phyloP scores from a whole-genome alignment of 148 eudicot genomes.

The Linanthus parryae region DNA sequence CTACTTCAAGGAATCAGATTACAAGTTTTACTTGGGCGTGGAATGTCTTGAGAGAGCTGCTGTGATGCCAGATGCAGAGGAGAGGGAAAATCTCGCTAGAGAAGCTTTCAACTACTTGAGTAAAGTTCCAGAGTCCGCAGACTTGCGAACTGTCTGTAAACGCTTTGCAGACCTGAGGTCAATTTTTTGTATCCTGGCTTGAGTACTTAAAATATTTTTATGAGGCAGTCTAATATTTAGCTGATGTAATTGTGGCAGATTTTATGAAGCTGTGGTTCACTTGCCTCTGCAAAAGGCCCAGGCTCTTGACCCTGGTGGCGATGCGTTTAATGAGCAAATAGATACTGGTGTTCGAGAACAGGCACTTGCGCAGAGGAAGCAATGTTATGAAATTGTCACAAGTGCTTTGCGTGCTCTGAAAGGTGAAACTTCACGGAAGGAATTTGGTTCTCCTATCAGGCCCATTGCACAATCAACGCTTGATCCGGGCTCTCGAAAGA shows the following conservation, averaged over 20 bases:
- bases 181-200: not conserved
- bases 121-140: slow-evolving; percentile 93
- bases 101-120: slow-evolving; percentile 82
- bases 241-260: slow-evolving; percentile 42
- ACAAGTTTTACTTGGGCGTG: slow-evolving; percentile 93
- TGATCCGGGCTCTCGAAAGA: slow-evolving; percentile 69
- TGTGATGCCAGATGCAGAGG: slow-evolving; percentile 58
- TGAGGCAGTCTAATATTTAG: slow-evolving; percentile 1
- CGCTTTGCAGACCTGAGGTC: slow-evolving; percentile 95
- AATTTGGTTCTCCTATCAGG: slow-evolving; percentile 65
- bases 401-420: slow-evolving; percentile 73
- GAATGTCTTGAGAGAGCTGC: slow-evolving; percentile 99
- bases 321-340: slow-evolving; percentile 86
- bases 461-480: slow-evolving; percentile 53
- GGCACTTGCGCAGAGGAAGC: slow-evolving; percentile 79
- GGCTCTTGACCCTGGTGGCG: slow-evolving; percentile 84
- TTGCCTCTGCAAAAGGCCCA: slow-evolving; percentile 96
- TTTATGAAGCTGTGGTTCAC: slow-evolving; percentile 97
- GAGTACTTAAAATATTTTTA: slow-evolving; percentile 2
- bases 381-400: slow-evolving; percentile 80
- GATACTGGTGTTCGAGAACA: slow-evolving; percentile 61
- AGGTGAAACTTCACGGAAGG: slow-evolving; percentile 54
- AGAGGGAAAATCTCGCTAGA: slow-evolving; percentile 79
- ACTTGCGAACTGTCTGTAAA: slow-evolving; percentile 83
- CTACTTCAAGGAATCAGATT: slow-evolving; percentile 92